Evolutionary conservation across 345 rosid species (phyloP).

Genomic region (Hirschfeldia incana): DNA sequence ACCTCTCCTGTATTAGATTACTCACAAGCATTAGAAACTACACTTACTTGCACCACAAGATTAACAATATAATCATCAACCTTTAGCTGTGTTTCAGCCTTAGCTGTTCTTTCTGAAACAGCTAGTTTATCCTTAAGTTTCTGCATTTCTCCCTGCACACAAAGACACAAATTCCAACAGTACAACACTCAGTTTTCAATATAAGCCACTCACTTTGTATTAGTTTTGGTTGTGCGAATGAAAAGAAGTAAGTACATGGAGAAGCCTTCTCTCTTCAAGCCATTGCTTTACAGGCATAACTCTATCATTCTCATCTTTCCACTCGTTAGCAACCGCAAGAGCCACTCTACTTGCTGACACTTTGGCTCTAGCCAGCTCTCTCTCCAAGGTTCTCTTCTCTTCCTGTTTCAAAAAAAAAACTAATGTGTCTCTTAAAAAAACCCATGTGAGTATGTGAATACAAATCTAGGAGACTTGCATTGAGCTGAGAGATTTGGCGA

Average conservation of each 20-base stretch:
- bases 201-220: not conserved
- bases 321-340: constrained; percentile 81
- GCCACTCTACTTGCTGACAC: constrained; percentile 85
- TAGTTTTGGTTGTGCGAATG: not conserved
- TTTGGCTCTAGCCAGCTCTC: constrained; percentile 87
- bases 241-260: constrained; percentile 59
- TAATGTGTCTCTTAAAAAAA: too few species aligned
- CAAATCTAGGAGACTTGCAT: constrained; percentile 46
- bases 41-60: not conserved
- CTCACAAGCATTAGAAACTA: not conserved
- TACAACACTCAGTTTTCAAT: not conserved
- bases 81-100: constrained; percentile 91
- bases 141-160: constrained; percentile 86
- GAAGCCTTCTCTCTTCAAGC: constrained; percentile 83
- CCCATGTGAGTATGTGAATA: not conserved
- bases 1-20: constrained; percentile 60
- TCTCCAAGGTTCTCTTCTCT: constrained; percentile 87
- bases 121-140: constrained; percentile 73
- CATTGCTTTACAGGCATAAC: constrained; percentile 93
- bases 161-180: constrained; percentile 2
- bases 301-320: constrained; percentile 93
- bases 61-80: constrained; percentile 34
- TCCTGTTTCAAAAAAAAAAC: constrained; percentile 45
- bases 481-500: constrained; percentile 72
- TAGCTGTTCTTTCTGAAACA: constrained; percentile 79